Evolutionary conservation across 2,329 filamentous ascomycete species (phyloP).

Genomic region (Ustilaginoidea virens): DNA sequence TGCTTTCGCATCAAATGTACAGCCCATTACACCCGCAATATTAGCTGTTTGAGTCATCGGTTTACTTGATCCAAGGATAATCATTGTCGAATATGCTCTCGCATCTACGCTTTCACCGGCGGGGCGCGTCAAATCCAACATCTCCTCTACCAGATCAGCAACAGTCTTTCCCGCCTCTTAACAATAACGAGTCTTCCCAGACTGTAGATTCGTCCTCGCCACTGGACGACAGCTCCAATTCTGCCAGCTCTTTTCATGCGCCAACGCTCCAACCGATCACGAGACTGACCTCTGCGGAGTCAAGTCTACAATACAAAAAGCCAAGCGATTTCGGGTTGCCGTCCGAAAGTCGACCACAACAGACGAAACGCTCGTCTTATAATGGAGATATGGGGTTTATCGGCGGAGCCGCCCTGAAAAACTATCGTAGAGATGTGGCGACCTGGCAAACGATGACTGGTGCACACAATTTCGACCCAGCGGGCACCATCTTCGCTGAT

Average conservation of each 20-base stretch:
- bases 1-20: too few species aligned
- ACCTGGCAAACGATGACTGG: conserved; percentile 4
- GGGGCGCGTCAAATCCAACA: conserved; percentile 38
- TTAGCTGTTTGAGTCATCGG: too few species aligned
- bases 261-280: conserved; percentile 35
- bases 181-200: conserved; percentile 24
- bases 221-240: conserved; percentile 19
- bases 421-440: conserved; percentile 27
- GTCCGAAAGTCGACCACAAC: conserved; percentile 11
- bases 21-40: too few species aligned
- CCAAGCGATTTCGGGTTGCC: conserved; percentile 4
- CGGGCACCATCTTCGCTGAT: conserved; percentile 2
- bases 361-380: conserved; percentile 17
- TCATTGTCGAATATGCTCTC: conserved; percentile 33
- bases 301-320: conserved; percentile 12
- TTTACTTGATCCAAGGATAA: too few species aligned
- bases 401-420: conserved; percentile 37
- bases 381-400: conserved; percentile 32
- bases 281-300: conserved; percentile 28
- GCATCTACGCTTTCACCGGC: conserved; percentile 42
- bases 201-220: conserved; percentile 22
- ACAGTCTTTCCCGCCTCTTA: conserved; percentile 20
- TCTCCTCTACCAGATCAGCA: conserved; percentile 35
- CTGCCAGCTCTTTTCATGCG: conserved; percentile 21
- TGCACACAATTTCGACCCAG: conserved; percentile 1